Percentiles rank a stretch among this genome's conserved stretches.
Evolutionary conservation across 148 eudicot genomes (phyloP).

Genomic region (Rhododendron henanense): DNA sequence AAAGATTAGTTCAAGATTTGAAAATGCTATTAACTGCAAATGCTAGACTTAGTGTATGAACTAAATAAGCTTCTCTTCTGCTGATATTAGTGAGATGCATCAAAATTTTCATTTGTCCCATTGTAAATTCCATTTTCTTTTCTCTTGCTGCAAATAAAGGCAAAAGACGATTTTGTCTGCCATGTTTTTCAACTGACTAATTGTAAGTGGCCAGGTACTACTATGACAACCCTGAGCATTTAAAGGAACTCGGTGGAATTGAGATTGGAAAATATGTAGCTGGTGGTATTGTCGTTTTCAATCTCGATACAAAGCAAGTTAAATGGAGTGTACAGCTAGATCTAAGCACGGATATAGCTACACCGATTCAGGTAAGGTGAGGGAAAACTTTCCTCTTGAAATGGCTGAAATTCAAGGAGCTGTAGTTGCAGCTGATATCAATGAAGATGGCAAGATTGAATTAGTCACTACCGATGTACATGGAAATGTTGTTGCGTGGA

Average conservation of each 20-base stretch:
- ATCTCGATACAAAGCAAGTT: slow-evolving; percentile 93
- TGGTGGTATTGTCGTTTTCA: slow-evolving; percentile 91
- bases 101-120: neutral
- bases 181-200: slow-evolving; percentile 8
- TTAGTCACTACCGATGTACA: slow-evolving; percentile 84
- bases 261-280: slow-evolving; percentile 94
- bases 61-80: neutral
- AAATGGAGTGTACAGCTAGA: slow-evolving; percentile 82
- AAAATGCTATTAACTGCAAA: neutral
- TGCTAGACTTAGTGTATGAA: neutral
- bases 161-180: neutral
- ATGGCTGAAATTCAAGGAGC: slow-evolving; percentile 99
- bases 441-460: slow-evolving; percentile 97
- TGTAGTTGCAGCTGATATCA: slow-evolving; percentile 92
- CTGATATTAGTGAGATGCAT: neutral
- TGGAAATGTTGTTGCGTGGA: slow-evolving; percentile 99
- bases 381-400: slow-evolving; percentile 93
- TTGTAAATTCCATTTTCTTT: neutral
- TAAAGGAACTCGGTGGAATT: slow-evolving; percentile 84
- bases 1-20: neutral
- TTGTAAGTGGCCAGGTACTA: slow-evolving; percentile 70
- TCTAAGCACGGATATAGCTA: slow-evolving; percentile 57
- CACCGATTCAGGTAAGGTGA: slow-evolving; percentile 63
- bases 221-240: slow-evolving; percentile 79
- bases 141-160: neutral